Conservation (phyloP, 345 rosid species). For the Chamaenerion angustifolium region DNA sequence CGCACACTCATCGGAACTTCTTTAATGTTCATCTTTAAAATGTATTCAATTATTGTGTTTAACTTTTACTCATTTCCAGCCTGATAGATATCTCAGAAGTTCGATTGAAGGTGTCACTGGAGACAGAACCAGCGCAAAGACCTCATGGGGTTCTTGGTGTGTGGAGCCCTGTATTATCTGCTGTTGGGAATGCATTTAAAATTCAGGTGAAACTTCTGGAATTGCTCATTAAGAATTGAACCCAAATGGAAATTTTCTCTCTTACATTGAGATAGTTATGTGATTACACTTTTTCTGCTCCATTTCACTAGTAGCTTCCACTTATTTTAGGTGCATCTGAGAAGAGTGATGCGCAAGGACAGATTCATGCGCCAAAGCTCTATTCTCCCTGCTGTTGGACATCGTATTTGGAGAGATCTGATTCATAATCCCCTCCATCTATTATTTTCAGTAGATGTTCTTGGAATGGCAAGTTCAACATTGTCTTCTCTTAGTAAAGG, state of each 20-base stretch:
- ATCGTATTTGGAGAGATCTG: slow-evolving; percentile 89
- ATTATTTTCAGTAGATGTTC: slow-evolving; percentile 86
- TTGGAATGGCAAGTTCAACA: slow-evolving; percentile 98
- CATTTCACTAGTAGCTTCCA: neutral
- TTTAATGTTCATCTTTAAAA: neutral
- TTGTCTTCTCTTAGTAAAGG: slow-evolving; percentile 94
- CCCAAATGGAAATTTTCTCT: neutral
- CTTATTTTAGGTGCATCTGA: slow-evolving; percentile 58
- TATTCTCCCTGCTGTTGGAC: slow-evolving; percentile 65
- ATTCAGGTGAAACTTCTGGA: slow-evolving; percentile 51
- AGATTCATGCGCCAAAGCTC: slow-evolving; percentile 94
- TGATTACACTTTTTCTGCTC: too few species aligned
- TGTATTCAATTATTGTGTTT: neutral
- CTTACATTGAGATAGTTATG: too few species aligned
- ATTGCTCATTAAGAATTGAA: neutral
- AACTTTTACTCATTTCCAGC: slow-evolving; percentile 34
- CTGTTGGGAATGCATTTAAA: slow-evolving; percentile 94
- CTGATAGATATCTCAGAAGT: slow-evolving; percentile 89
- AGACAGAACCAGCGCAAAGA: slow-evolving; percentile 86
- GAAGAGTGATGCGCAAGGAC: slow-evolving; percentile 85
- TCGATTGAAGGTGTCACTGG: slow-evolving; percentile 72
- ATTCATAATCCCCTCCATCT: slow-evolving; percentile 94
- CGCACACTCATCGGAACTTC: neutral
- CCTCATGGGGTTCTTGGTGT: slow-evolving; percentile 90
- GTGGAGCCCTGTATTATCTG: slow-evolving; percentile 91